Evolutionary conservation across 495 filamentous ascomycete species (phyloP), one percentile per base, ranked within the genome.

Genomic region (Mycothermus thermophilus): DNA sequence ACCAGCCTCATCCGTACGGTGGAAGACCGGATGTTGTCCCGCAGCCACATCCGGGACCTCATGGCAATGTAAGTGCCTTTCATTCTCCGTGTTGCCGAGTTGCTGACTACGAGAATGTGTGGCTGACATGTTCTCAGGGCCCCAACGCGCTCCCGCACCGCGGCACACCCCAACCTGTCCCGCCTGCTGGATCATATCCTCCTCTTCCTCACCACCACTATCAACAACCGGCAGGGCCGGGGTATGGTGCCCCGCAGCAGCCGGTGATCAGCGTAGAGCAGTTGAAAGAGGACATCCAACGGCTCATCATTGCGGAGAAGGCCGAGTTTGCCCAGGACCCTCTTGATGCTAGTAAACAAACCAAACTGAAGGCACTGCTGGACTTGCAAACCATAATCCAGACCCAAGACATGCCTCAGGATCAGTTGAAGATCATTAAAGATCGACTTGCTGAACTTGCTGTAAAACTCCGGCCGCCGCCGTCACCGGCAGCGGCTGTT

Each of bases 321-420:
- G 69, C 63, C 40, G 77, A 83, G 41, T 79, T 80, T 59, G 78
- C 77, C 41, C 69, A 69, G 32, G 79, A 74, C 55, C 77, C 75
- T 25, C 69, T 72, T 60, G 80, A 94, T 63, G 59, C 65, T 55
- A 70, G 72, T 50, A 67, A 78, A 43, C 77, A 85, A 58, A 74
- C 72, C 40, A 79, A 77, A 48, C 58, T 96, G 49, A 80, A 87
- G 55, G 84, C 87, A 13, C 69, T 96, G 44, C 59, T 92, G 56
- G 83, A 88, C 56, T 70, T 96, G 42, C 79, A 94, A 60, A 71
- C 56, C 30, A 75, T 93, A 48, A 61, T 96, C 57, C 70, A 80
- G 49, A 75, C 65, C 43, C 81, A 83, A 50, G 72, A 83, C 47
- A 70, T 93, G 47, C 74, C 80, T 30, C 77, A 74, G 50, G 75